phyloP scores from a whole-genome alignment of 2,329 filamentous ascomycete genomes.

The Aspergillus sojae region DNA sequence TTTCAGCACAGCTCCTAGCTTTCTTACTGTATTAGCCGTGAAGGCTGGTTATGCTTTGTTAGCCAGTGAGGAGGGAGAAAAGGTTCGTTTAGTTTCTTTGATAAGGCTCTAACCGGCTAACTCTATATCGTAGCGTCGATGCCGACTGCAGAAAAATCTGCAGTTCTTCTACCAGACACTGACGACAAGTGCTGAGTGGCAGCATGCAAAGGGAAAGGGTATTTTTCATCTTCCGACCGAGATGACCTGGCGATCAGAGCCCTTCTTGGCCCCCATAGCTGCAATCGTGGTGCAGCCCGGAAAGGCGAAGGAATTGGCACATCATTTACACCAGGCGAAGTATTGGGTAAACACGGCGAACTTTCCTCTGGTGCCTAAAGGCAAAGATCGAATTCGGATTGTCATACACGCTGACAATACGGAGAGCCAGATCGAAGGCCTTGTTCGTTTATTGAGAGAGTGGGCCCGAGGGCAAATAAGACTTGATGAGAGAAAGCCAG shows the following conservation, averaged over 20 bases:
- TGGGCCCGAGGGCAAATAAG: slow-evolving; percentile 6
- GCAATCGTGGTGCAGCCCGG: slow-evolving; percentile 6
- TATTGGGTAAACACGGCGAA: slow-evolving; percentile 16
- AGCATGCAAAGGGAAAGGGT: background rate
- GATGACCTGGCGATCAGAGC: slow-evolving; percentile 4
- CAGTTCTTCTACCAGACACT: slow-evolving; percentile 11
- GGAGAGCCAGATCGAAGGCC: slow-evolving; percentile 4
- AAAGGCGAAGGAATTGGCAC: background rate
- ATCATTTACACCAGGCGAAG: slow-evolving; percentile 1
- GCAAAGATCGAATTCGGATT: slow-evolving; percentile 13
- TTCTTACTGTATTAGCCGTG: slow-evolving; percentile 13
- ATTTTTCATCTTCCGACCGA: slow-evolving; percentile 12
- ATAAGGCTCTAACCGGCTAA: background rate
- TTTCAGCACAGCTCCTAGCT: slow-evolving; percentile 16
- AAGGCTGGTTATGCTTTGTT: slow-evolving; percentile 14
- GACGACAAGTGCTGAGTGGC: slow-evolving; percentile 9
- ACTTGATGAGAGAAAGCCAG: background rate
- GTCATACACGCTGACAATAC: slow-evolving; percentile 17
- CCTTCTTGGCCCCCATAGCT: slow-evolving; percentile 13
- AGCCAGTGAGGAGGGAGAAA: slow-evolving; percentile 14
- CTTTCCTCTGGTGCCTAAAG: slow-evolving; percentile 9
- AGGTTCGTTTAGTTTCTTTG: slow-evolving; percentile 2
- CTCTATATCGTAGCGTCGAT: slow-evolving; percentile 8
- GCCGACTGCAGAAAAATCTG: slow-evolving; percentile 12
- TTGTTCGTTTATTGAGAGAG: slow-evolving; percentile 8